phyloP scores from a whole-genome alignment of 2,329 filamentous ascomycete genomes.

The Orbilia oligospora region DNA sequence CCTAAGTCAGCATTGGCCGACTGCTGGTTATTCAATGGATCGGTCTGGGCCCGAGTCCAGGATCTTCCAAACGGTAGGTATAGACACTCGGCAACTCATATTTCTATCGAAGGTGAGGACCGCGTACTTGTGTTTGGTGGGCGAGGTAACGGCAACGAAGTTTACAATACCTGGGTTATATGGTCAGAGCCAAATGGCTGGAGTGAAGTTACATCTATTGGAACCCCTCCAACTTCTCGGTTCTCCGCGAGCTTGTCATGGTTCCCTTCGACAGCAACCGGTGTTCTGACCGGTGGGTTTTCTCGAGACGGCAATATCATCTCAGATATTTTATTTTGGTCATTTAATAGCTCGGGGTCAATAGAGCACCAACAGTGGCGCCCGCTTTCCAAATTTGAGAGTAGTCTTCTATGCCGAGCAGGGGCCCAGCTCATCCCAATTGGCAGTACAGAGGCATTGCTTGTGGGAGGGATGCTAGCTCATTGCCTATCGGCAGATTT shows the following conservation, averaged over 20 bases:
- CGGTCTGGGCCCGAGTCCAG: slow-evolving; percentile 76
- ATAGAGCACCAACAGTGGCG: slow-evolving; percentile 21
- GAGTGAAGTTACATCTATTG: slow-evolving; percentile 68
- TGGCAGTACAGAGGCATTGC: slow-evolving; percentile 55
- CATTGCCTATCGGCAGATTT: slow-evolving; percentile 38
- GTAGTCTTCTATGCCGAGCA: slow-evolving; percentile 26
- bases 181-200: slow-evolving; percentile 72
- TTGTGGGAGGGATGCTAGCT: slow-evolving; percentile 63
- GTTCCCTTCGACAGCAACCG: slow-evolving; percentile 1
- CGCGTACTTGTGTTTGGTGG: slow-evolving; percentile 75
- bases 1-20: slow-evolving; percentile 78
- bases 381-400: neutral
- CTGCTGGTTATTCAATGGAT: slow-evolving; percentile 80
- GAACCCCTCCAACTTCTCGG: slow-evolving; percentile 68
- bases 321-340: slow-evolving; percentile 36
- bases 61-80: slow-evolving; percentile 80
- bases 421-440: slow-evolving; percentile 70
- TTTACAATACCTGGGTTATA: slow-evolving; percentile 72
- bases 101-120: slow-evolving; percentile 64
- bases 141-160: slow-evolving; percentile 70
- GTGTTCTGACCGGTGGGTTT: slow-evolving; percentile 43
- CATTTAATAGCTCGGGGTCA: slow-evolving; percentile 19
- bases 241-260: slow-evolving; percentile 72
- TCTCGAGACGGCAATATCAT: slow-evolving; percentile 18
- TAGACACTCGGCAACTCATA: slow-evolving; percentile 77